Evolutionary conservation across 768 basidiomycete genomes (phyloP).

Genomic region (Lactifluus hygrophoroides): DNA sequence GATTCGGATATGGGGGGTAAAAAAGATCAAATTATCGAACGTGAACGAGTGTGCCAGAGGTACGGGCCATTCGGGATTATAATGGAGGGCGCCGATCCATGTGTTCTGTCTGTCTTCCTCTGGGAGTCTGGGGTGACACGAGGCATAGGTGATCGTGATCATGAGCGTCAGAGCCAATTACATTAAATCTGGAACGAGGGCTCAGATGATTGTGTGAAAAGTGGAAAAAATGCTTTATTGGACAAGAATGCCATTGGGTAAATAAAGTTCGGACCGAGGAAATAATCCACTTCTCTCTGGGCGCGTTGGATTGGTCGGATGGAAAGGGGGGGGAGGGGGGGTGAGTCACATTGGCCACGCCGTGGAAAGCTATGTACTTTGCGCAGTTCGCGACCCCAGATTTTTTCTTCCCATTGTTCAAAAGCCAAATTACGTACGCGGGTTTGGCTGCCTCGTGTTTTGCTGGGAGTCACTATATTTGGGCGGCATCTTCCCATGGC

Average conservation of each 20-base stretch:
- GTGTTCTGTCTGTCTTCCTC: too few relatives aligned
- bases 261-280: background rate
- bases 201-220: background rate
- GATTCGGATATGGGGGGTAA: background rate
- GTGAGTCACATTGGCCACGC: background rate
- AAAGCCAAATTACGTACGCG: background rate
- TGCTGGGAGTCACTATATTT: background rate
- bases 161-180: background rate
- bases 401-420: background rate
- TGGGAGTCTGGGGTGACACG: background rate
- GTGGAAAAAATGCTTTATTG: too few relatives aligned
- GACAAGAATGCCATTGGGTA: too few relatives aligned
- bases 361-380: background rate
- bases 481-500: background rate
- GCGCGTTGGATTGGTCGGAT: too few relatives aligned
- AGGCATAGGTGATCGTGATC: background rate
- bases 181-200: background rate
- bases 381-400: background rate
- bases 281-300: too few relatives aligned
- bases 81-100: background rate
- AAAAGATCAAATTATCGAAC: background rate
- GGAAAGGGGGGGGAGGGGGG: too few relatives aligned
- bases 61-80: background rate
- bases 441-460: conserved; percentile 5
- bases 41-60: background rate